phyloP scores from a whole-genome alignment of 768 basidiomycete genomes.

The Galerina sulciceps region DNA sequence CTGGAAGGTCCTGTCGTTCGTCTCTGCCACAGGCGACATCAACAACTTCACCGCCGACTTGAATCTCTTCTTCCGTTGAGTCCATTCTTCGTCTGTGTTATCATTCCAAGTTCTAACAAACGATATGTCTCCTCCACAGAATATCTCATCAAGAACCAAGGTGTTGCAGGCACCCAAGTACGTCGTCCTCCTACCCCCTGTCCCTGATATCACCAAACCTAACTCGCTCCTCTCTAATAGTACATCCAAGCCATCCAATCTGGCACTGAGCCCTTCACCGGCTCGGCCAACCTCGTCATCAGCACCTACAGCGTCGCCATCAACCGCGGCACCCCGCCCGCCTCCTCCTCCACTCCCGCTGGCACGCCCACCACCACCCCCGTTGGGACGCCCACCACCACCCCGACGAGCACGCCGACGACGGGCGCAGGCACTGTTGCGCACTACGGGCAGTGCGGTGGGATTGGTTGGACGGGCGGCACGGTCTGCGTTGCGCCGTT shows the following conservation, averaged over 20 bases:
- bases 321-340: neutral
- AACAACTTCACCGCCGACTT: slow-evolving; percentile 55
- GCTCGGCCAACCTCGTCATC: slow-evolving; percentile 49
- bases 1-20: slow-evolving; percentile 63
- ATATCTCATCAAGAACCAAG: slow-evolving; percentile 49
- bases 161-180: slow-evolving; percentile 52
- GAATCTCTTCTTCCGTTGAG: slow-evolving; percentile 58
- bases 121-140: slow-evolving; percentile 28
- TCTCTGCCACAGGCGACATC: slow-evolving; percentile 50
- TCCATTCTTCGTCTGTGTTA: neutral
- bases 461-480: neutral
- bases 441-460: slow-evolving; percentile 1
- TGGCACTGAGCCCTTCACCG: slow-evolving; percentile 60
- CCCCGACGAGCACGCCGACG: neutral
- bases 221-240: slow-evolving; percentile 24
- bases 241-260: slow-evolving; percentile 58
- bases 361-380: neutral
- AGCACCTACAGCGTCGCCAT: slow-evolving; percentile 19
- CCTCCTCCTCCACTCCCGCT: neutral
- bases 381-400: neutral
- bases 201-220: neutral
- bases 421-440: neutral
- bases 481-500: neutral
- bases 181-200: neutral
- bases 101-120: neutral